Evolutionary conservation across 108 stramenopile species (phyloP).

Genomic region (Hondaea fermentalgiana): DNA sequence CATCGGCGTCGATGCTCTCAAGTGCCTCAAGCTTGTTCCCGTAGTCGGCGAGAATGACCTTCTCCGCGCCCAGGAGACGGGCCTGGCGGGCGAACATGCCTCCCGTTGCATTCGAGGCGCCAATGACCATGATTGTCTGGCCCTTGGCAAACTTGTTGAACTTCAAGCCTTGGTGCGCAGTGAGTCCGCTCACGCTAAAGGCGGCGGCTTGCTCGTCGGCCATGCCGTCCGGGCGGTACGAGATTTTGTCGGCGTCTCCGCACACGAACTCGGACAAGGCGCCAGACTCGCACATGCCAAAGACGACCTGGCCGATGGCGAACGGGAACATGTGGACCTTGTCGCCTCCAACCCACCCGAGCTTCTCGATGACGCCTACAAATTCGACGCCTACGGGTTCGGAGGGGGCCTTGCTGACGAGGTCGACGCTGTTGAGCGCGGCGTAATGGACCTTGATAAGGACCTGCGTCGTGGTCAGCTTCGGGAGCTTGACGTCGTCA

Average conservation of each 20-base stretch:
- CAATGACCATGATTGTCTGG: constrained; percentile 9
- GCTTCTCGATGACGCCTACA: constrained; percentile 7
- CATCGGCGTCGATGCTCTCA: background rate
- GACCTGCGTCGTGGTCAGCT: background rate
- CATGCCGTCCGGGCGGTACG: background rate
- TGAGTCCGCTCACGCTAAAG: background rate
- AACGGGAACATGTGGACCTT: constrained; percentile 5
- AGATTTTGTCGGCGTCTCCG: background rate
- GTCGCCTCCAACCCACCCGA: background rate
- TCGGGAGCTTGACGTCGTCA: background rate
- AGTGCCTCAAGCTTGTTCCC: background rate
- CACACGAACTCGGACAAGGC: background rate
- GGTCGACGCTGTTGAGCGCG: background rate
- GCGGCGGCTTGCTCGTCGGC: constrained; percentile 9
- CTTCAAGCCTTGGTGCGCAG: background rate
- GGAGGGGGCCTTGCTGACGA: background rate
- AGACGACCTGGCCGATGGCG: constrained; percentile 4
- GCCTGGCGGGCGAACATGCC: background rate
- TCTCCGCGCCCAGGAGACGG: background rate
- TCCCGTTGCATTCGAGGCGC: constrained; percentile 1
- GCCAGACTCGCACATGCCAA: background rate
- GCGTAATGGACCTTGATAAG: background rate
- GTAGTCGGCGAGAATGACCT: background rate
- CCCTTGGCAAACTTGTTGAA: background rate
- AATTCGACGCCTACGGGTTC: background rate